phyloP scores from a whole-genome alignment of 2,329 filamentous ascomycete species.

The Beauveria pseudobassiana region DNA sequence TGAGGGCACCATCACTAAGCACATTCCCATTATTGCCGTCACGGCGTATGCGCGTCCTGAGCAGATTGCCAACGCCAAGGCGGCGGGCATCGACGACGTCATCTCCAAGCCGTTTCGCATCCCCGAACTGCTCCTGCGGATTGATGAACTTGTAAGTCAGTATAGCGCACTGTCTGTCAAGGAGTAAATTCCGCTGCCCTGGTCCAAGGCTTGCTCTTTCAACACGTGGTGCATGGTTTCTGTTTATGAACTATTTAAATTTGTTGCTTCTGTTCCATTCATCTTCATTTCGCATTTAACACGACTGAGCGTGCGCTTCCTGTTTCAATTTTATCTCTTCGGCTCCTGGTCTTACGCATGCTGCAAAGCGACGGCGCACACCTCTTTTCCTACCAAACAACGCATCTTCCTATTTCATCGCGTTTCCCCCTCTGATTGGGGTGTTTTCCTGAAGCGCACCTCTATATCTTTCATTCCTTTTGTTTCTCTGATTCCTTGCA shows the following conservation, averaged over 20 bases:
- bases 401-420: too few species aligned
- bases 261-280: neutral
- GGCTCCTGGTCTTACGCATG: neutral
- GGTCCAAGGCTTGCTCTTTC: neutral
- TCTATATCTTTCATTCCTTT: too few species aligned
- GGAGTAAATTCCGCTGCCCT: neutral
- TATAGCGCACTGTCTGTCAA: conserved; percentile 20
- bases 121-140: conserved; percentile 60
- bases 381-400: too few species aligned
- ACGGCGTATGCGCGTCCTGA: conserved; percentile 72
- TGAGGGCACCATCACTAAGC: conserved; percentile 51
- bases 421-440: too few species aligned
- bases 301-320: neutral
- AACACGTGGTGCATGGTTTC: neutral
- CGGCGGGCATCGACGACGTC: conserved; percentile 69
- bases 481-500: too few species aligned
- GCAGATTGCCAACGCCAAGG: conserved; percentile 63
- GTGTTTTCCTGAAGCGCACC: too few species aligned
- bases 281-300: neutral
- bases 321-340: neutral
- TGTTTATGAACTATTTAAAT: neutral
- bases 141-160: conserved; percentile 47
- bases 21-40: conserved; percentile 76
- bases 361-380: neutral
- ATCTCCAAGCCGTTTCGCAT: conserved; percentile 77